Base-by-base conservation (phyloP, 1,284 basidiomycete species). In the Mycena citricolor region DNA sequence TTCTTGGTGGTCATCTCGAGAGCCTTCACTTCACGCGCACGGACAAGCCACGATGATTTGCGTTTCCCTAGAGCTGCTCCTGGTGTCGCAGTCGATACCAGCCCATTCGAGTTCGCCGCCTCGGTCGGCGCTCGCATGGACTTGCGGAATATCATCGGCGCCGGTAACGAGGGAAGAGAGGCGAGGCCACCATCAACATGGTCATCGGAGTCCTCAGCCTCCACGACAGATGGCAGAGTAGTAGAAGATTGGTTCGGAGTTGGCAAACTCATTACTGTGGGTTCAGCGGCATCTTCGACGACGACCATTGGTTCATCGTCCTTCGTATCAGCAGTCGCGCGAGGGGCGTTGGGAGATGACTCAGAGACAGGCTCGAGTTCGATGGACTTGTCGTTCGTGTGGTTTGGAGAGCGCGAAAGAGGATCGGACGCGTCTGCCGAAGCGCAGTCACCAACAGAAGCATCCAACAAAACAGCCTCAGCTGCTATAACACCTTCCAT, bases 31-130 rank as follows among this genome's bases (percentile, higher is more conserved):
- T 88, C 86, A 31, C 85, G 73, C 11, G 81, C 83, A 55, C 85
- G 86, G 59, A 76, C 78, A 43, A 90, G 61, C 86, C 87, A 89
- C 1, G 86, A 90, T 11, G 83, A 81, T 20, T 86, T 77, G 55
- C 85, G 86, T 4, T 75, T 76, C 10, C 65, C 69, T 14, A 63
- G 51, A 7, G 66, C 66, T 32, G 67, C 64, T 5, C 76, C 72
- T 37, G 72, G 73, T 1, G 74, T 71, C 21, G 62, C 60, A 32
- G 62, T 60, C n/a, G 61, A 65, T 5, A 66, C 49, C 42, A 61
- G 52, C 17, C 54, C 53, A 21, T 54, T 35, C 25, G 68, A 64
- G 8, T 63, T 46, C 1, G 71, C 69, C 20, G 69, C 62, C 30
- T 83, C 83, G 22, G 71, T 69, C 19, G 66, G 57, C 13, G 66